Conservation (phyloP, 73 alveolate species). For the Paramecium sonneborni region DNA sequence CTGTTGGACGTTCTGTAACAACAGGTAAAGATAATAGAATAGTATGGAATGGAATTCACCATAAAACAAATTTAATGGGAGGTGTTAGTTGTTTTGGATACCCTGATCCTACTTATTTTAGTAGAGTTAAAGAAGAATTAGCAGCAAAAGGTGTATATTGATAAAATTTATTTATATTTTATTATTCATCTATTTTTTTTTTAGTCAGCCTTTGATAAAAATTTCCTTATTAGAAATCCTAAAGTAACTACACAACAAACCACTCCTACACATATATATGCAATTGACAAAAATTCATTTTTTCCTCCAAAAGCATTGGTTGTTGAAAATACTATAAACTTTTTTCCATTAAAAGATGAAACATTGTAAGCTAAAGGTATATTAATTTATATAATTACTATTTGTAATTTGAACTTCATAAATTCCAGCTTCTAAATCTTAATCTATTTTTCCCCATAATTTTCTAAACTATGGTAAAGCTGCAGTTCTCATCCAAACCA, state of each 20-base stretch:
- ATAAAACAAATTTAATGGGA: constrained; percentile 88
- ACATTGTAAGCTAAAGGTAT: constrained; percentile 79
- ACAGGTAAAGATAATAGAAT: constrained; percentile 90
- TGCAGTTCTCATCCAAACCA: constrained; percentile 95
- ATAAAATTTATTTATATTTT: neutral
- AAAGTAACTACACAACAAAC: constrained; percentile 71
- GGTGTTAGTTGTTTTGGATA: constrained; percentile 92
- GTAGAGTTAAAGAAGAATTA: constrained; percentile 90
- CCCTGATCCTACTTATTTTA: constrained; percentile 96
- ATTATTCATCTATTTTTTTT: constrained; percentile 11
- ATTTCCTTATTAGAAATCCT: constrained; percentile 56
- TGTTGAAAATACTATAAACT: constrained; percentile 79
- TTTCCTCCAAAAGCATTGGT: constrained; percentile 87
- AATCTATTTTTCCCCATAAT: constrained; percentile 82
- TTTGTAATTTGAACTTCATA: neutral
- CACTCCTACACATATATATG: constrained; percentile 83
- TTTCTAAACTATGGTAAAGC: constrained; percentile 90
- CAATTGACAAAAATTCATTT: constrained; percentile 79
- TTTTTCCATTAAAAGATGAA: constrained; percentile 78
- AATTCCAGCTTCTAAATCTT: constrained; percentile 73
- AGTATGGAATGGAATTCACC: constrained; percentile 97
- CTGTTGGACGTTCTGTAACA: constrained; percentile 95
- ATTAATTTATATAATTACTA: constrained; percentile 55
- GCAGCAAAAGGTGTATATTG: constrained; percentile 89
- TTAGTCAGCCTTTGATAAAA: constrained; percentile 48